A percentile compares a stretch with the other conserved stretches of the same genome.
Conservation (phyloP, 305 asterid genomes). For the Fraxinus albicans region DNA sequence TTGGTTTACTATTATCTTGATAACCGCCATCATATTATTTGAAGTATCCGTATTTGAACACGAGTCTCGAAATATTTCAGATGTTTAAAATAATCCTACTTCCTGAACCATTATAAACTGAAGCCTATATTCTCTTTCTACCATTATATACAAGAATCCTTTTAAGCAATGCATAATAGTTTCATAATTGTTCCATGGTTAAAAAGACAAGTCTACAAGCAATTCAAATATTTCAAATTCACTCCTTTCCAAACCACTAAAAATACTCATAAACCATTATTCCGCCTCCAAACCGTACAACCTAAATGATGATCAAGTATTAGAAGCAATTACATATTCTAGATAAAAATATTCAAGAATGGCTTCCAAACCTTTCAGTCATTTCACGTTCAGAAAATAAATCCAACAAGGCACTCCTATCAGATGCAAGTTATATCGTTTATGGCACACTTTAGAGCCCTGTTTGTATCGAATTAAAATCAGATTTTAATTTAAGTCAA, state of each 20-base stretch:
- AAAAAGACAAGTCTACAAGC: background rate
- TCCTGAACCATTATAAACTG: background rate
- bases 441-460: background rate
- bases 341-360: background rate
- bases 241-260: background rate
- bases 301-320: background rate
- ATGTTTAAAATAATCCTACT: background rate
- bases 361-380: background rate
- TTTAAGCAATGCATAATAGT: background rate
- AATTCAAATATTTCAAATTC: background rate
- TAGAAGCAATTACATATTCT: background rate
- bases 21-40: background rate
- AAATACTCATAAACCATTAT: background rate
- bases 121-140: background rate
- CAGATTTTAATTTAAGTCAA: too few relatives aligned
- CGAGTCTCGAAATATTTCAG: background rate
- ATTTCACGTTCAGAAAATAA: background rate
- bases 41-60: background rate
- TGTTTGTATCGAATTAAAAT: too few relatives aligned
- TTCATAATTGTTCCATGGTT: background rate
- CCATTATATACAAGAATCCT: background rate
- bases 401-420: background rate
- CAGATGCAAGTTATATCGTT: background rate
- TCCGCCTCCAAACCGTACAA: background rate
- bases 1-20: background rate